Conservation (phyloP, 805 yeast genomes). For the Candida loeiensis region DNA sequence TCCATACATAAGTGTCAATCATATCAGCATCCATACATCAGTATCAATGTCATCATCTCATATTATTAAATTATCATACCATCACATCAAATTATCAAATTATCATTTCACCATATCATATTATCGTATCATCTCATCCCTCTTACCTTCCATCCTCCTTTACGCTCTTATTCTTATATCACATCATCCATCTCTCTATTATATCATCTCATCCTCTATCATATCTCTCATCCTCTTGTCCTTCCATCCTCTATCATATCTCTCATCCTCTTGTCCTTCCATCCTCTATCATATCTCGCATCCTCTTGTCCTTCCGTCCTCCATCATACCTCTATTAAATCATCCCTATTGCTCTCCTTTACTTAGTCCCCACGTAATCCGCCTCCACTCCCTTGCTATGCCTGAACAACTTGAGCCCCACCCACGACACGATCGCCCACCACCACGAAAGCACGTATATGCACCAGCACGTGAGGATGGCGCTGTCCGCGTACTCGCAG, state of each 20-base stretch:
- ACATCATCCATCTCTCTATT: no score
- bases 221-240: no score
- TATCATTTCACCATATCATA: background rate
- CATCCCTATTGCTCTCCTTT: background rate
- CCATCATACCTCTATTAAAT: no score
- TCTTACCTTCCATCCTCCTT: background rate
- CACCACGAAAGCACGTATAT: constrained; percentile 42
- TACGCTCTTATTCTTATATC: no score
- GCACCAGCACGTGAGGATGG: constrained; percentile 35
- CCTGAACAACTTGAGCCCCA: constrained; percentile 73
- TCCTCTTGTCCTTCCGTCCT: no score
- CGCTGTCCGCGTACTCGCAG: constrained; percentile 25
- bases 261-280: no score
- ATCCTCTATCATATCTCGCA: no score
- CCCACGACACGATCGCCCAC: constrained; percentile 78
- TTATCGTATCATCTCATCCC: background rate
- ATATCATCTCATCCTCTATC: no score
- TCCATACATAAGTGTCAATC: background rate
- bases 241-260: no score
- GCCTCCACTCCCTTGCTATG: constrained; percentile 59
- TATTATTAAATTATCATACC: background rate
- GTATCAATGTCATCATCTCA: background rate
- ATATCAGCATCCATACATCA: background rate
- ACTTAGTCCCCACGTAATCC: background rate
- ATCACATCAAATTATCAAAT: background rate